These are phyloP conservation scores for Fusarium robinianum DNA, from an alignment of 2,329 filamentous ascomycete genomes.

Conservation along the genomic window DNA sequence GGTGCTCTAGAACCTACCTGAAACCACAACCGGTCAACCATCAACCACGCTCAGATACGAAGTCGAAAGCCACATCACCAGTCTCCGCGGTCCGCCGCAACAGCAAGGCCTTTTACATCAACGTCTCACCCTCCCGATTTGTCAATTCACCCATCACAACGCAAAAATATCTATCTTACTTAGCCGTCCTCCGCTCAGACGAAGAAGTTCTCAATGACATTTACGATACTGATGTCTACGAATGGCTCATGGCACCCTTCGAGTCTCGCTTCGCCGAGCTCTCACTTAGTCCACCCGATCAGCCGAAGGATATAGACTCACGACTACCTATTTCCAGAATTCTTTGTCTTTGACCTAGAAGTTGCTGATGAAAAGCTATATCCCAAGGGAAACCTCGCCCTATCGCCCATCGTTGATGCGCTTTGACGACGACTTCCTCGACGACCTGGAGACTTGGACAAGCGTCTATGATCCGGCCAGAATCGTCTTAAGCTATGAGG, in stretches of 20 bases:
- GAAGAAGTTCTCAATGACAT: constrained; percentile 21
- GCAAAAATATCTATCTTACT: constrained; percentile 17
- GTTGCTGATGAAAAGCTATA: constrained; percentile 21
- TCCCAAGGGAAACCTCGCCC: constrained; percentile 7
- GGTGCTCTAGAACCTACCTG: no score
- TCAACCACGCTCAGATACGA: constrained; percentile 3
- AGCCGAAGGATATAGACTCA: constrained; percentile 14
- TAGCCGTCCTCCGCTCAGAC: constrained; percentile 23
- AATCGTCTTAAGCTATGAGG: constrained; percentile 22
- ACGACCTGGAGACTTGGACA: constrained; percentile 31
- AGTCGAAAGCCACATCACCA: constrained; percentile 5
- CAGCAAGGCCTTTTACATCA: constrained; percentile 26
- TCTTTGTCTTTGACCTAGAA: constrained; percentile 25
- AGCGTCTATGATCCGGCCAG: constrained; percentile 25
- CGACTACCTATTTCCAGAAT: constrained; percentile 26
- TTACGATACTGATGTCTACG: constrained; percentile 26
- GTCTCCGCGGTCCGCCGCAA: constrained; percentile 25
- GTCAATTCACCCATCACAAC: constrained; percentile 19
- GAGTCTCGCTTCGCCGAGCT: constrained; percentile 26
- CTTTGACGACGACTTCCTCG: constrained; percentile 24
- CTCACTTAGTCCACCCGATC: constrained; percentile 14
- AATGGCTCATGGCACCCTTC: constrained; percentile 27
- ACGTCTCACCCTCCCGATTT: constrained; percentile 12
- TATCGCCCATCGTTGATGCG: constrained; percentile 14
- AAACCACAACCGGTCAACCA: no score